A percentile compares a stretch with the other conserved stretches of the same genome.
Conservation (phyloP, 2,329 filamentous ascomycete species). For the Fusarium sp. region DNA sequence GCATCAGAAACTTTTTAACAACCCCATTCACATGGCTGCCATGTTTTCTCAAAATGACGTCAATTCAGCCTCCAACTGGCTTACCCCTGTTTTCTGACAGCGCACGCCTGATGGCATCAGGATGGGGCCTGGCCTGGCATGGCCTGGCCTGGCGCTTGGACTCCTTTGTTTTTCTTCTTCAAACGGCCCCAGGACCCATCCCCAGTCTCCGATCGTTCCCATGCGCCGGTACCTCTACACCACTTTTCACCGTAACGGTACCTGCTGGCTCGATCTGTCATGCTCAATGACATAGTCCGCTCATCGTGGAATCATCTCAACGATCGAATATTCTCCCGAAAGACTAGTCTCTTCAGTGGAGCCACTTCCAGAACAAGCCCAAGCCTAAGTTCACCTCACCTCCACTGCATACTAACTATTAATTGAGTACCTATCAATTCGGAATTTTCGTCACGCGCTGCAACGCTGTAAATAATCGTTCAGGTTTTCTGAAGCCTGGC, state of each 20-base stretch:
- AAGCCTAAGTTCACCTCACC: slow-evolving; percentile 1
- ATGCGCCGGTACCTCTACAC: slow-evolving; percentile 6
- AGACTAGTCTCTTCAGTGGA: slow-evolving; percentile 12
- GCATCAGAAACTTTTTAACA: slow-evolving; percentile 1
- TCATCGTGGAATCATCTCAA: slow-evolving; percentile 28
- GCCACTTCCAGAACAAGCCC: slow-evolving; percentile 5
- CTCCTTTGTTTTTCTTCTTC: not conserved
- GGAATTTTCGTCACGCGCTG: slow-evolving; percentile 20
- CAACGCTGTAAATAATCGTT: slow-evolving; percentile 20
- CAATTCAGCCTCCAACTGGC: slow-evolving; percentile 23
- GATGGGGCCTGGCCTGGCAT: not conserved
- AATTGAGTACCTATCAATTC: not conserved
- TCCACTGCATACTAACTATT: not conserved
- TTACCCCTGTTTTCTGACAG: slow-evolving; percentile 31
- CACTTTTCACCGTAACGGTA: not conserved
- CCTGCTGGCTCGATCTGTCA: slow-evolving; percentile 15
- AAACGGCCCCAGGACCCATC: slow-evolving; percentile 25
- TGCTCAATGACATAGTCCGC: slow-evolving; percentile 14
- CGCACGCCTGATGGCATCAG: slow-evolving; percentile 17
- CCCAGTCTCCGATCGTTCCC: not conserved
- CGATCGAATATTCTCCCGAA: slow-evolving; percentile 28
- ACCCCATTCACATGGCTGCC: slow-evolving; percentile 8
- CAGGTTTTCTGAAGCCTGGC: slow-evolving; percentile 9
- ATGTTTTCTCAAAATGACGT: slow-evolving; percentile 25
- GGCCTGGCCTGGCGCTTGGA: not conserved